Conservation (phyloP, 495 filamentous ascomycete genomes). For the Xylaria castorea region DNA sequence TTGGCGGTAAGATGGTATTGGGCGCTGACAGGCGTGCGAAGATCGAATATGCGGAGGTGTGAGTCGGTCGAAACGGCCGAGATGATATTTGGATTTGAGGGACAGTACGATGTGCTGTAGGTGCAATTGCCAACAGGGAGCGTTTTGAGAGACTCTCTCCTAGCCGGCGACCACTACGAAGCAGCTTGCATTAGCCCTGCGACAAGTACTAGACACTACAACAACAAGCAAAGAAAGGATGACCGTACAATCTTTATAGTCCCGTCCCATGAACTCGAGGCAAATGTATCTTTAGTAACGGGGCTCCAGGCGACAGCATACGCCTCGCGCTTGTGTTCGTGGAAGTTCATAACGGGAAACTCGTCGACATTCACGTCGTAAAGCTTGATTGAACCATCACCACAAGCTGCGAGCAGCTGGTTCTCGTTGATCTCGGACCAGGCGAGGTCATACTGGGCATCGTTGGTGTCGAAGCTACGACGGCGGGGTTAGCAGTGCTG, state of each 20-base stretch:
- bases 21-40: conserved; percentile 79
- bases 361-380: conserved; percentile 80
- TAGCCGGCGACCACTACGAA: conserved; percentile 74
- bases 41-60: conserved; percentile 85
- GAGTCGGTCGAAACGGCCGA: conserved; percentile 85
- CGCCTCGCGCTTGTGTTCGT: conserved; percentile 89
- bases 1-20: conserved; percentile 80
- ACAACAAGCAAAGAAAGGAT: conserved; percentile 5
- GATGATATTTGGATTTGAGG: conserved; percentile 77
- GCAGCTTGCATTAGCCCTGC: conserved; percentile 23
- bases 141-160: conserved; percentile 74
- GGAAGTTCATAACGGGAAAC: conserved; percentile 86
- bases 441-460: conserved; percentile 89
- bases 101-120: conserved; percentile 83
- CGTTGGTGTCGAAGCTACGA: conserved; percentile 89
- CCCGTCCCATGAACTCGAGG: conserved; percentile 91
- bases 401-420: conserved; percentile 83
- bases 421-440: conserved; percentile 97
- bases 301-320: conserved; percentile 94
- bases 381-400: conserved; percentile 93
- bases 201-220: not conserved
- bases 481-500: conserved; percentile 17
- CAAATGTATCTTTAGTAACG: conserved; percentile 86
- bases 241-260: conserved; percentile 79
- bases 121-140: conserved; percentile 90